Conservation (phyloP, 805 yeast species). For the Candida odintsovae region DNA sequence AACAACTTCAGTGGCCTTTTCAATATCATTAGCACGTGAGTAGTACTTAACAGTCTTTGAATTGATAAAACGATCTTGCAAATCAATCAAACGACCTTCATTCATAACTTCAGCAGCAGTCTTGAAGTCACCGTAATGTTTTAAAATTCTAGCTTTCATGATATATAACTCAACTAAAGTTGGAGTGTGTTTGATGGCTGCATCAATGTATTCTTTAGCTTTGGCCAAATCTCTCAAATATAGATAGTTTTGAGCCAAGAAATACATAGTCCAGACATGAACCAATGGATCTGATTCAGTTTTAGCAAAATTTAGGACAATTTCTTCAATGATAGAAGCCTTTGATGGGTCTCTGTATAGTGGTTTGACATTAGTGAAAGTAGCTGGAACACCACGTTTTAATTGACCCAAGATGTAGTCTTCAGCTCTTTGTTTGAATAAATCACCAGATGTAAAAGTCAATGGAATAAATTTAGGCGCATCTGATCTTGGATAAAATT, state of each 20-base stretch:
- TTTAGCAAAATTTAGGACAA: constrained; percentile 44
- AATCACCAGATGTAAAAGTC: constrained; percentile 55
- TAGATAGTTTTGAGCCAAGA: constrained; percentile 72
- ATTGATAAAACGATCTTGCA: constrained; percentile 89
- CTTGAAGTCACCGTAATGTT: constrained; percentile 56
- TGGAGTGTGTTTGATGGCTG: constrained; percentile 69
- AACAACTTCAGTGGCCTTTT: constrained; percentile 67
- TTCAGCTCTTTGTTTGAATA: constrained; percentile 41
- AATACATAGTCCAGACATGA: constrained; percentile 65
- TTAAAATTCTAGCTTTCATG: constrained; percentile 72
- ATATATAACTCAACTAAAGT: constrained; percentile 79
- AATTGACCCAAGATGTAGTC: constrained; percentile 58
- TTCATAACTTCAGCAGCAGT: constrained; percentile 65
- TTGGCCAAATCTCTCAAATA: constrained; percentile 42
- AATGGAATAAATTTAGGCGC: constrained; percentile 76
- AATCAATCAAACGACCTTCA: constrained; percentile 67
- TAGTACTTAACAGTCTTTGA: constrained; percentile 82
- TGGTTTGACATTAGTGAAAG: constrained; percentile 81
- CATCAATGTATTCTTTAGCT: constrained; percentile 54
- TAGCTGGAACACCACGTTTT: constrained; percentile 80
- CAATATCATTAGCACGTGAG: constrained; percentile 67
- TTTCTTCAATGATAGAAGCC: constrained; percentile 38
- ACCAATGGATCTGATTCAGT: constrained; percentile 30
- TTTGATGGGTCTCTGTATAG: constrained; percentile 45
- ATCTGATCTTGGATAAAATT: constrained; percentile 78